Evolutionary conservation across 495 filamentous ascomycete species (phyloP).

Genomic region (Alectoria sarmentosa): DNA sequence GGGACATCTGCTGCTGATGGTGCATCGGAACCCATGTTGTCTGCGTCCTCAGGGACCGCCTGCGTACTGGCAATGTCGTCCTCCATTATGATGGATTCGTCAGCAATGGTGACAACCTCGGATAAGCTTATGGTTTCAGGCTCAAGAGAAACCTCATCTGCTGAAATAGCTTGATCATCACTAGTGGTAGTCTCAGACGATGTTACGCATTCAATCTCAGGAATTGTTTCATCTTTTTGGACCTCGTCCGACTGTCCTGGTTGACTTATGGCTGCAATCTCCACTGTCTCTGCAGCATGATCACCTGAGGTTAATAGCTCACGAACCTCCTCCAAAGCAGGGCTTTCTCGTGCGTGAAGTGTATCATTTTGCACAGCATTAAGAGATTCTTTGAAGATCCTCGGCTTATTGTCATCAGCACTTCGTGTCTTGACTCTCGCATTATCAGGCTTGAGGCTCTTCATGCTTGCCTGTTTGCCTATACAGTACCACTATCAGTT

Average conservation of each 20-base stretch:
- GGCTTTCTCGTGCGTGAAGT: conserved; percentile 8
- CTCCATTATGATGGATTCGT: background rate
- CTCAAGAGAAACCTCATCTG: background rate
- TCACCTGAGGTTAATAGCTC: background rate
- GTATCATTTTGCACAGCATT: conserved; percentile 8
- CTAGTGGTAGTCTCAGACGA: background rate
- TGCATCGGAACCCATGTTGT: background rate
- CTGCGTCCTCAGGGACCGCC: background rate
- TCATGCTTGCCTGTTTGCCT: conserved; percentile 34
- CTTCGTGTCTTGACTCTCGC: background rate
- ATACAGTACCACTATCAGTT: conserved; percentile 6
- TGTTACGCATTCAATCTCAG: background rate
- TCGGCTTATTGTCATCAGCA: too few relatives aligned
- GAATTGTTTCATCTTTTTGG: background rate
- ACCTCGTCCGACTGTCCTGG: background rate
- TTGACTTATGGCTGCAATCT: background rate
- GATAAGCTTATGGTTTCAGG: background rate
- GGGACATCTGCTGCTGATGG: background rate
- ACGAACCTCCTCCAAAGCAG: conserved; percentile 10
- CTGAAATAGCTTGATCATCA: background rate
- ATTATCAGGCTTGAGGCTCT: conserved; percentile 16
- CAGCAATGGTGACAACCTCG: background rate
- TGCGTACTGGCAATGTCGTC: background rate
- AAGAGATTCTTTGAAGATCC: background rate
- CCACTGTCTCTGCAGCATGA: background rate